Evolutionary conservation across 257 asterid genomes (phyloP), one percentile per base, ranked within the genome.

Genomic region (Gardenia jasminoides): DNA sequence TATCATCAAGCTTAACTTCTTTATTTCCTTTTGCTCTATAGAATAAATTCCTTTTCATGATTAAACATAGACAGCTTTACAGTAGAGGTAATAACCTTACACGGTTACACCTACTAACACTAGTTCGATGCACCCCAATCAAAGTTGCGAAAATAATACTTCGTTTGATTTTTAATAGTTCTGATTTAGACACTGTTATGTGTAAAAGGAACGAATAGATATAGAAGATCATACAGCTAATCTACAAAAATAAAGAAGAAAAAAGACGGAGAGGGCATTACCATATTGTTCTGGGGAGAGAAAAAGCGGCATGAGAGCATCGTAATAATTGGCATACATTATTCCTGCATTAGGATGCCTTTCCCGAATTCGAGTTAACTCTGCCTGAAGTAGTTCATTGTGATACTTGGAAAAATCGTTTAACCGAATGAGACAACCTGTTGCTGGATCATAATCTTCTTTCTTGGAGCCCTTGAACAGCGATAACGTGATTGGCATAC

Each of bases 371-470:
- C 66, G 85, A 36, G 33, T 58, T 46, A 91, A 54, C 74, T 89
- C 86, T 62, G 73, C 77, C n/a, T 50, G 83, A 36, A 91, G 90
- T 22, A 83, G 72, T 54, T 80, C 24, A 58, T 91, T 91, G 44
- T 89, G 92, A 76, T 81, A 36, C 66, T 44, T 67, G 3, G 85
- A 47, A 2, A 91, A 56, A 28, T 79, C 16, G 71, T 91, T 91
- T 52, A 86, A 70, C 91, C 91, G 86, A 44, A 67, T 85, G 24
- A 91, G 85, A 71, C 93, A 91, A 26, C 93, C 92, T 0, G 84
- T 87, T 77, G 46, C 46, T 16, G 84, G 80, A 58, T 91, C 87
- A 66, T 86, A 89, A 47, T 87, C 89, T 0, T 58, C 16, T 48
- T 22, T 17, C 1, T 65, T 47, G 0, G 68, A 80, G 8, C 65